Conservation (phyloP, 1,284 basidiomycete genomes). For the Pseudozyma sp. region DNA sequence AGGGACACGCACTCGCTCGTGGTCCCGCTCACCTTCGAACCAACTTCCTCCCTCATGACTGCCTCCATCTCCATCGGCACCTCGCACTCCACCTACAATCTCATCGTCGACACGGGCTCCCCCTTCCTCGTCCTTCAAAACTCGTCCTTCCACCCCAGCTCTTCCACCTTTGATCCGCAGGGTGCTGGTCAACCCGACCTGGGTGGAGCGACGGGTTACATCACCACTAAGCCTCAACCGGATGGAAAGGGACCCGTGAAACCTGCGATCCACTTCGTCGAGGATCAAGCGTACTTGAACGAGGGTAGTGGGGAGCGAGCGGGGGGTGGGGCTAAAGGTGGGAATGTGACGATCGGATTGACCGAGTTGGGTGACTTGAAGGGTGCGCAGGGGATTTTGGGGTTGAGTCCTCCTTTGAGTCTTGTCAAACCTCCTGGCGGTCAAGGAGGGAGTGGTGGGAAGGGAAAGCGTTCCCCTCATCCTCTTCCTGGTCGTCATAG, state of each 20-base stretch:
- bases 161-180: constrained; percentile 9
- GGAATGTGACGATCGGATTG: constrained; percentile 16
- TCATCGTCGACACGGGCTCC: constrained; percentile 36
- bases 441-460: background rate
- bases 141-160: background rate
- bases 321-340: constrained; percentile 3
- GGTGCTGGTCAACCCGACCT: constrained; percentile 3
- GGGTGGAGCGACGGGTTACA: constrained; percentile 1
- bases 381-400: constrained; percentile 26
- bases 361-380: constrained; percentile 18
- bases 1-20: constrained; percentile 18
- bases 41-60: constrained; percentile 15
- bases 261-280: constrained; percentile 22
- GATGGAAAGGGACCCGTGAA: constrained; percentile 2
- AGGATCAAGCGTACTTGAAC: constrained; percentile 9
- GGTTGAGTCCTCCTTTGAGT: constrained; percentile 31
- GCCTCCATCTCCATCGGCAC: constrained; percentile 24
- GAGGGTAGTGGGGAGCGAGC: constrained; percentile 11
- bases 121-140: constrained; percentile 31
- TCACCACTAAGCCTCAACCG: constrained; percentile 13
- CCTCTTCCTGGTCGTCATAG: background rate
- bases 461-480: background rate
- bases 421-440: background rate
- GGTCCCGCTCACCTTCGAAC: constrained; percentile 18
- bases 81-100: constrained; percentile 16